These are phyloP conservation scores for Chamaenerion angustifolium DNA, from an alignment of 345 rosid genomes.

Conservation along the genomic window DNA sequence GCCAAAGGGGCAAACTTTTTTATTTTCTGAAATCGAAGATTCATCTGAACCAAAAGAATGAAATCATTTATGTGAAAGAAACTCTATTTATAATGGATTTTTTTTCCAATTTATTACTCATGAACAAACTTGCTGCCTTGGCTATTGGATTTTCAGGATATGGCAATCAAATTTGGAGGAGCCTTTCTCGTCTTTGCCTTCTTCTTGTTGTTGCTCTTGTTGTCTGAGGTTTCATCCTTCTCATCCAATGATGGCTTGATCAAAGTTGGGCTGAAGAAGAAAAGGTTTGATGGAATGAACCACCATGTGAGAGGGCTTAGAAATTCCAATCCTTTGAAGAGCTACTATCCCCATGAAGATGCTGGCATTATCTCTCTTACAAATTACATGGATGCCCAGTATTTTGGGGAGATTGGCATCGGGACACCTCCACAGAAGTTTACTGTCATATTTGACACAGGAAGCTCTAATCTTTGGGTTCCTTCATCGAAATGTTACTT, in stretches of 20 bases:
- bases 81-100: too few species aligned
- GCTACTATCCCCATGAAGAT: slow-evolving; percentile 17
- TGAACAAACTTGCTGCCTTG: too few species aligned
- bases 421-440: slow-evolving; percentile 86
- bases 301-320: slow-evolving; percentile 27
- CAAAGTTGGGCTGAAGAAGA: slow-evolving; percentile 71
- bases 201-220: slow-evolving; percentile 20
- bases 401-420: slow-evolving; percentile 73
- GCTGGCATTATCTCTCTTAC: slow-evolving; percentile 44
- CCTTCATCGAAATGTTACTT: slow-evolving; percentile 78
- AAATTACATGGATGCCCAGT: slow-evolving; percentile 86
- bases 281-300: slow-evolving; percentile 45
- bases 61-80: too few species aligned
- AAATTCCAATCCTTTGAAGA: slow-evolving; percentile 2
- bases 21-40: too few species aligned
- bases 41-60: too few species aligned
- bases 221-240: slow-evolving; percentile 20
- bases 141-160: slow-evolving; percentile 1
- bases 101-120: too few species aligned
- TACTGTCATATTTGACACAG: slow-evolving; percentile 82
- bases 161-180: slow-evolving; percentile 19
- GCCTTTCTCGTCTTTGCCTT: slow-evolving; percentile 12
- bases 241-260: slow-evolving; percentile 38
- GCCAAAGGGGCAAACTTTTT: too few species aligned
- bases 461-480: slow-evolving; percentile 95